Base-by-base conservation (phyloP, 2,329 filamentous ascomycete genomes). In the Orbilia oligospora region DNA sequence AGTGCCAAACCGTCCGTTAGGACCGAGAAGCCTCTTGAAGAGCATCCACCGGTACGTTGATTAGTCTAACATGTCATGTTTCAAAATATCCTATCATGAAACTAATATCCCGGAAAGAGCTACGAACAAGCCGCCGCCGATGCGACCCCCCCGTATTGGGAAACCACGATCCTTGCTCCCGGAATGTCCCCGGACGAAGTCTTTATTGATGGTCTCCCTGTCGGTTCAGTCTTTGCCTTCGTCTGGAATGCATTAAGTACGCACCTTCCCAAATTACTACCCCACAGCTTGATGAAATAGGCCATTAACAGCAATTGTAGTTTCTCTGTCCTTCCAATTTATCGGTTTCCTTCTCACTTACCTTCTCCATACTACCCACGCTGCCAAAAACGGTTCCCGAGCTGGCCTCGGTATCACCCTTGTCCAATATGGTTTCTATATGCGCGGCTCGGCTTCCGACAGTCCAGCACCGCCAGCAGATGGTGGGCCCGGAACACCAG, bases 61-160 rank as follows among this genome's bases (percentile, higher is more conserved):
- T 22, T 14, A 77, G 6, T 33, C 3, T 22, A 16, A 53, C 27
- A 33, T 27, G 9, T 46, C 48, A 51, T 67, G 53, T 20, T 33
- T 51, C 33, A 22, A 18, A 53, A 44, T 63, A 61, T 30, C 18
- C 51, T n/a, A 48, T 58, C 49, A 9, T 51, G 49, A 58, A 64
- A 55, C 63, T 69, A 46, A 49, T 79, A 53, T 24, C 61, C 46
- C 38, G 77, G 82, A 30, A 49, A 97, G 93, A 94, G 95, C 41
- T 99, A 99, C 84, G 96, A 99, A 88, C 95, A 98, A 89, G 96
- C 96, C 16, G 96, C 96, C 2, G 95, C 95, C 49, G 96, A 99
- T 84, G 92, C 94, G 24, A 96, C 96, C 58, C 96, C 96, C 0
- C 96, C 96, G 0, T 99, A 99, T 85, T 99, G 96, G 96, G 96